phyloP scores from a whole-genome alignment of 1,284 basidiomycete species.

The Sutorius eximius region DNA sequence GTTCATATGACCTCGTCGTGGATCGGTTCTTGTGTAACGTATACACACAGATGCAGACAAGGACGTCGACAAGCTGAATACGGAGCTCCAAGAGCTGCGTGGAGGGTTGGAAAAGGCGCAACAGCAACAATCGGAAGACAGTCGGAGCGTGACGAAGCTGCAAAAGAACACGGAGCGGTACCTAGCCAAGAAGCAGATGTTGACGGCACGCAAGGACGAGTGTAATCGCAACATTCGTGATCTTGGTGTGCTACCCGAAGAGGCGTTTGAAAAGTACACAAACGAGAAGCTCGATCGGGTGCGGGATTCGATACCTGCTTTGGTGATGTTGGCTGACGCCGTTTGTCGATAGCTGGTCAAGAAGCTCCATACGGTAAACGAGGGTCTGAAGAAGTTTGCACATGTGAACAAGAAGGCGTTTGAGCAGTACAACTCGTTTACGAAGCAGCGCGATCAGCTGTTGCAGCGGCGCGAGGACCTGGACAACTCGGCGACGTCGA shows the following conservation, averaged over 20 bases:
- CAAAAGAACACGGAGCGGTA: conserved; percentile 96
- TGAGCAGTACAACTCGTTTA: conserved; percentile 97
- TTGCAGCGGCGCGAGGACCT: conserved; percentile 86
- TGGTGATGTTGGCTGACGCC: conserved; percentile 3
- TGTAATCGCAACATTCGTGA: conserved; percentile 94
- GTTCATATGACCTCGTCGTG: background rate
- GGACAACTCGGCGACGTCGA: conserved; percentile 85
- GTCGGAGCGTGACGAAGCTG: conserved; percentile 80
- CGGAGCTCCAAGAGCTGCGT: conserved; percentile 66
- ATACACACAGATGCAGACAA: conserved; percentile 59
- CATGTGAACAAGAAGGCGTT: conserved; percentile 99
- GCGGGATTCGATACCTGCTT: conserved; percentile 25
- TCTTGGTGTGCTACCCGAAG: conserved; percentile 93
- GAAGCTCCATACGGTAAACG: conserved; percentile 87
- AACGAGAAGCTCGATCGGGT: conserved; percentile 82
- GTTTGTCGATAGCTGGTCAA: conserved; percentile 70
- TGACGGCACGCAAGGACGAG: conserved; percentile 84
- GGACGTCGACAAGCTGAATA: conserved; percentile 65
- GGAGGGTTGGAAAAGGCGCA: conserved; percentile 75
- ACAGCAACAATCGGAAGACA: conserved; percentile 82
- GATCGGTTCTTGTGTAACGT: background rate
- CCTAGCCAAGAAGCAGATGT: conserved; percentile 86
- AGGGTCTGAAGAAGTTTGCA: conserved; percentile 91
- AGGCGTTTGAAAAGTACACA: conserved; percentile 95
- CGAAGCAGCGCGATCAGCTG: conserved; percentile 93